phyloP scores from a whole-genome alignment of 306 rosid genomes.

The Vicia faba region DNA sequence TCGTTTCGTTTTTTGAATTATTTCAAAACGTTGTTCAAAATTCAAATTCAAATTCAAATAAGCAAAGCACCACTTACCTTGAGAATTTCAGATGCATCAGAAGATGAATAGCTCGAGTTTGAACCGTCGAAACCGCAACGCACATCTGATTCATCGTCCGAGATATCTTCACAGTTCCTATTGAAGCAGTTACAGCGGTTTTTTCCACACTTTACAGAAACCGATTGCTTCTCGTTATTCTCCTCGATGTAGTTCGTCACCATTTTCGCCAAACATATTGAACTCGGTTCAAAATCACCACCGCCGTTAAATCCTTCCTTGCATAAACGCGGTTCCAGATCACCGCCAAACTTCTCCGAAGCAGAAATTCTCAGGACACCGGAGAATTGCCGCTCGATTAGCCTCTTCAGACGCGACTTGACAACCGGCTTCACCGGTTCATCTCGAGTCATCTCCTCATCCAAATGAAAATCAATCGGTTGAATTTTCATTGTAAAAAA shows the following conservation, averaged over 20 bases:
- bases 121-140: conserved; percentile 4
- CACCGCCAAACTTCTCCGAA: conserved; percentile 46
- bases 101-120: too few relatives aligned
- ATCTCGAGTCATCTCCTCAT: conserved; percentile 42
- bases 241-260: conserved; percentile 86
- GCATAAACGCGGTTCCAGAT: conserved; percentile 43
- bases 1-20: not conserved
- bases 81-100: conserved; percentile 64
- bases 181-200: conserved; percentile 78
- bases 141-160: conserved; percentile 59
- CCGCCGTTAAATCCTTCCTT: conserved; percentile 44
- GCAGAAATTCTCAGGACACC: conserved; percentile 53
- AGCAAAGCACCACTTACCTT: conserved; percentile 48
- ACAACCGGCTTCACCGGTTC: conserved; percentile 65
- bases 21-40: not conserved
- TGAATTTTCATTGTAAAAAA: conserved; percentile 81
- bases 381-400: conserved; percentile 74
- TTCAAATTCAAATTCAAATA: not conserved
- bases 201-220: conserved; percentile 50
- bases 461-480: conserved; percentile 64
- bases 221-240: conserved; percentile 57
- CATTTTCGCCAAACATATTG: conserved; percentile 76
- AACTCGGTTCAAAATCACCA: conserved; percentile 70
- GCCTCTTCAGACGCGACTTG: conserved; percentile 77
- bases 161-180: conserved; percentile 54